Base-by-base conservation (phyloP, 139 green algal genomes). In the Chlamydomonas schloesseri region DNA sequence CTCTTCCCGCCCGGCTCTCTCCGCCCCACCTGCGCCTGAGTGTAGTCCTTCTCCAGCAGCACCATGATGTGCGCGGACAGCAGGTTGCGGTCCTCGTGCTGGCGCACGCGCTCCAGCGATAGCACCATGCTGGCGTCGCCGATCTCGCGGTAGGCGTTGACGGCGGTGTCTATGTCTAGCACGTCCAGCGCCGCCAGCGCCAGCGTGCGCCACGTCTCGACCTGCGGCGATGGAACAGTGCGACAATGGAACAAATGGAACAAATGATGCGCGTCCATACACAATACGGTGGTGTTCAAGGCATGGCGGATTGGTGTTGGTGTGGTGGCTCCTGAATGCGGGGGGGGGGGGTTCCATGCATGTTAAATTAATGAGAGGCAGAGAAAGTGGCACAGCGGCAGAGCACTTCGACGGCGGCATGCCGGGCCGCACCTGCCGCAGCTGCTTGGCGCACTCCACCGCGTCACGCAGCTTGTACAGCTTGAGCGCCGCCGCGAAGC, bases 21-120 rank as follows among this genome's bases (percentile, higher is more conserved):
- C 9, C 17, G 26, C 15, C 83, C 23, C 47, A 90, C 89, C 87
- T 93, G 89, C 58, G 93, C 93, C 64, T 84, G 67, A 28, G 92
- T 82, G 62, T 91, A 90, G 82, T 97, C 92, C 28, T 86, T 84
- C n/a, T 93, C 92, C 67, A 94, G 77, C 76, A 97, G 83, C 53
- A 96, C 84, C 46, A 95, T 68, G 34, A 96, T 81, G 82, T 96
- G 93, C 15, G 91, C 95, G 31, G 92, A 90, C 83, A 97, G 92
- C 73, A 97, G 83, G 82, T 95, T 92, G 53, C 91, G 93, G 90
- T 98, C 94, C 79, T 96, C 92, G 46, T 93, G 64, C 73, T 91
- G 72, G 42, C 71, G 37, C n/a, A 98, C 84, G 3, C 82, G 87
- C 55, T 93, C 86, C 85, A 97, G 89, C 50, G 81, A 92, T 57